Percentiles rank a stretch among this genome's conserved stretches.
These are phyloP conservation scores for Pseudoperonospora humuli DNA, from an alignment of 352 stramenopile genomes.

Conservation along the genomic window DNA sequence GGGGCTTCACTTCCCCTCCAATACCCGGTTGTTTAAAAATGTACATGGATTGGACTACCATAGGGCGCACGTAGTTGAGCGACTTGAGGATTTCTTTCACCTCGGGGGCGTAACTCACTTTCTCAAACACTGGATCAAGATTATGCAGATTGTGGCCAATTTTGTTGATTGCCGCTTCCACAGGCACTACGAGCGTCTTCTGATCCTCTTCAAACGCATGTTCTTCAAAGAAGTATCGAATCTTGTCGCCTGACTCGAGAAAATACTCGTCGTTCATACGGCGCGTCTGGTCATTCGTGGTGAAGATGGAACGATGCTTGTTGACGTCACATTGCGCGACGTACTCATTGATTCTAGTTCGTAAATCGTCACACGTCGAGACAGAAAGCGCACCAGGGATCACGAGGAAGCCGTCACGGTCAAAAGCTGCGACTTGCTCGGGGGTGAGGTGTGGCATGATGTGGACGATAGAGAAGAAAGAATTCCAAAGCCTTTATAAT, in stretches of 20 bases:
- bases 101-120: constrained; percentile 73
- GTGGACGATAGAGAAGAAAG: constrained; percentile 7
- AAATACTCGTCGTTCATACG: constrained; percentile 91
- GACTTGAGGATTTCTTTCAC: constrained; percentile 71
- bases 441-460: constrained; percentile 33
- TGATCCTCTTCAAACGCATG: constrained; percentile 50
- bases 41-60: constrained; percentile 94
- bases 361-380: constrained; percentile 46
- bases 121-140: constrained; percentile 74
- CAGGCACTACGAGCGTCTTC: constrained; percentile 61
- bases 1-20: constrained; percentile 89
- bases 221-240: constrained; percentile 94
- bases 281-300: constrained; percentile 72
- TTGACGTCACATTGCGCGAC: constrained; percentile 54
- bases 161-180: constrained; percentile 90
- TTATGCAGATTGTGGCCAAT: constrained; percentile 94
- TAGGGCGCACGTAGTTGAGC: constrained; percentile 82
- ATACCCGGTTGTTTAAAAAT: constrained; percentile 95
- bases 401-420: constrained; percentile 62
- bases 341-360: constrained; percentile 39
- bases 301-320: constrained; percentile 73
- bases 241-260: constrained; percentile 85
- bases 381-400: constrained; percentile 33
- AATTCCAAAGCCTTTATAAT: too few species aligned
- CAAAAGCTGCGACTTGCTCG: constrained; percentile 53